phyloP scores from a whole-genome alignment of 2,329 filamentous ascomycete species.

The Metarhizium album region DNA sequence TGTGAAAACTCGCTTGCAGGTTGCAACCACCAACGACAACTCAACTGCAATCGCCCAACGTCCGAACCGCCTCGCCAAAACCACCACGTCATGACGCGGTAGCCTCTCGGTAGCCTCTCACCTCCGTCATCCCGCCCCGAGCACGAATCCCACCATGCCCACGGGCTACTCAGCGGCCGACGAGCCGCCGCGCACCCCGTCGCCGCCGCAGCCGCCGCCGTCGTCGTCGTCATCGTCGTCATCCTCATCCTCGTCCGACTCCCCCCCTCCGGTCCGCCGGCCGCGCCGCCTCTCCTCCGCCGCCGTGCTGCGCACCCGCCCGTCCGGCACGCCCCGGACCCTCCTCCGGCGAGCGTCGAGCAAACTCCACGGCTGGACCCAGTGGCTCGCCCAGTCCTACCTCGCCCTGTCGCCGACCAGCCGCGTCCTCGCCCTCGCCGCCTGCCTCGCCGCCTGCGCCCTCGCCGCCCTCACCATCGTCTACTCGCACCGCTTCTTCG shows the following conservation, averaged over 20 bases:
- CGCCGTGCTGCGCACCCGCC: conserved; percentile 3
- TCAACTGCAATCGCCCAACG: neutral
- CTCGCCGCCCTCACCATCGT: conserved; percentile 59
- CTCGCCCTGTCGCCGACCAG: conserved; percentile 49
- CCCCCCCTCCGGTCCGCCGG: conserved; percentile 8
- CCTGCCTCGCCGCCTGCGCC: conserved; percentile 37
- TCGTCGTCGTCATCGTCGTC: neutral
- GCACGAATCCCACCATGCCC: neutral
- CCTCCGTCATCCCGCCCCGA: neutral
- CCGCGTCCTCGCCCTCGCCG: conserved; percentile 44
- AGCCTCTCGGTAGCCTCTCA: neutral
- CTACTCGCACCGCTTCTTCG: conserved; percentile 73
- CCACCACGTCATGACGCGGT: neutral
- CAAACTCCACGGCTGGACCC: conserved; percentile 27
- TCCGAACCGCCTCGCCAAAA: neutral
- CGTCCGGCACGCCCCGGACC: conserved; percentile 18
- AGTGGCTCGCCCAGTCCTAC: conserved; percentile 38
- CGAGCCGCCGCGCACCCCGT: neutral
- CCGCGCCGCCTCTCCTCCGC: conserved; percentile 29
- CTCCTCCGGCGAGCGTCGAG: conserved; percentile 26
- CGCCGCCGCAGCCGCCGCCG: neutral
- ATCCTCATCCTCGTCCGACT: neutral
- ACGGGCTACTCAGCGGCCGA: neutral
- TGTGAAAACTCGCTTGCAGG: too few species aligned
- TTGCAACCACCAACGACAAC: neutral